Evolutionary conservation across 176 grass and related monocot genomes (phyloP), one percentile per base, ranked within the genome.

Genomic region (Juncus inflexus): DNA sequence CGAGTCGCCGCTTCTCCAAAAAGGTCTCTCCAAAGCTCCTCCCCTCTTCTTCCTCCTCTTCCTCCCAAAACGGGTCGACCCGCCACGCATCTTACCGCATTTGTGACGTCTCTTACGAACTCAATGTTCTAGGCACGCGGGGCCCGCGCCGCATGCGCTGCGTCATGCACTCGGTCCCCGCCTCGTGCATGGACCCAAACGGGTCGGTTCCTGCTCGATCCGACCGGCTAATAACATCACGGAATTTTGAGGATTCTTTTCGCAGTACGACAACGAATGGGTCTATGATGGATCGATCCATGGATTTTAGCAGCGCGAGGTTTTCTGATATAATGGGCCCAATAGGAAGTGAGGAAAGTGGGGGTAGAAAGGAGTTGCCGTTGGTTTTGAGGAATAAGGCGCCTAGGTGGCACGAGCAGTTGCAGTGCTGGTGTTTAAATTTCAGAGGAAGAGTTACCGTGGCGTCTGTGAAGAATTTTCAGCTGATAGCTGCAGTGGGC

Each of bases 351-450:
- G 11, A 45, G 47, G 45, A 64, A 47, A 80, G 74, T 0, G 63
- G 49, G 3, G 63, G 74, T 2, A 35, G 54, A 6, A 89, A 89
- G 73, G 85, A 79, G 15, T 72, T 4, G 5, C 85, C 85, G 1
- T 43, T 95, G 82, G 79, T 89, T 51, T 83, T 95, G 15, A 76
- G 74, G 41, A 95, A 95, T 85, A 89, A 95, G 49, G 65, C 73
- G 0, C 90, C 90, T 0, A 76, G 85, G 69, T 95, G 90, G 90
- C 90, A 95, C 0, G 85, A 95, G 36, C 90, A 95, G 61, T 64
- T 95, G 77, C 90, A 95, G 61, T 95, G 90, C 72, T 95, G 90
- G 90, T 95, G 90, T 77, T 82, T 95, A 60, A 89, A 95, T 75
- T 95, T 95, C 76, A 73, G 90, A 1, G 90, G 90, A 4, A 81